Evolutionary conservation across 2,329 filamentous ascomycete species (phyloP).

Genomic region (Xylariaceae sp.): DNA sequence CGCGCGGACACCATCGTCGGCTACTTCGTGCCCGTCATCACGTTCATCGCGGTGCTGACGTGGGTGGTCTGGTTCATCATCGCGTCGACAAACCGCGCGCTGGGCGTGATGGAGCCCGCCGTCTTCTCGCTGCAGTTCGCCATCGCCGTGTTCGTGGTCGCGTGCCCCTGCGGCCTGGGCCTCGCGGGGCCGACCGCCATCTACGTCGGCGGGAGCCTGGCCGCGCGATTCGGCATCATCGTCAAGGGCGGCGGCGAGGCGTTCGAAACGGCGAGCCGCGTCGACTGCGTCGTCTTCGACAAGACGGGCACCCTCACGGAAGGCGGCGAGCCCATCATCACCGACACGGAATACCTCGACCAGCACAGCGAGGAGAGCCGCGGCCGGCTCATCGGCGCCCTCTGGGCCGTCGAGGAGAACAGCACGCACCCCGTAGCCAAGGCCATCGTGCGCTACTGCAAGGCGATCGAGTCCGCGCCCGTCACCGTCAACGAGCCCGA

Average conservation of each 20-base stretch:
- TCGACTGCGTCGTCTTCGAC: constrained; percentile 79
- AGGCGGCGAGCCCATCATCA: constrained; percentile 65
- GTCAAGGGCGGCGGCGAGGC: constrained; percentile 81
- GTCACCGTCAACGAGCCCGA: constrained; percentile 42
- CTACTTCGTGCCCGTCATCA: constrained; percentile 72
- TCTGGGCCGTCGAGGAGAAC: constrained; percentile 61
- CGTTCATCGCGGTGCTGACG: constrained; percentile 61
- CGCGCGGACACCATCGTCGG: constrained; percentile 67
- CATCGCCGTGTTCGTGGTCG: constrained; percentile 81
- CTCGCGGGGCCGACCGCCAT: constrained; percentile 82
- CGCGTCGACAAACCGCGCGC: constrained; percentile 53
- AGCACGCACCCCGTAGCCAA: constrained; percentile 72
- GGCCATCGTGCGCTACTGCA: constrained; percentile 61
- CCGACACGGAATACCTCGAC: constrained; percentile 42
- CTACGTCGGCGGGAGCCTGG: constrained; percentile 75
- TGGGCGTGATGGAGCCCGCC: constrained; percentile 28
- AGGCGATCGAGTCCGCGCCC: constrained; percentile 27
- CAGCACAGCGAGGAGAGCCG: constrained; percentile 15
- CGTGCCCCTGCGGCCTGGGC: constrained; percentile 77
- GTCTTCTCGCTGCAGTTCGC: constrained; percentile 72
- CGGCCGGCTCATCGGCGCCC: constrained; percentile 42
- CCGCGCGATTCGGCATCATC: constrained; percentile 73
- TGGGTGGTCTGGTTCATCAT: constrained; percentile 68
- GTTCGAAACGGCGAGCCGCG: constrained; percentile 74
- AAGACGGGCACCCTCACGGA: constrained; percentile 81